Percentiles rank a stretch among this genome's conserved stretches.
These are phyloP conservation scores for Acrodontium crateriforme DNA, from an alignment of 2,329 filamentous ascomycete species.

Conservation along the genomic window DNA sequence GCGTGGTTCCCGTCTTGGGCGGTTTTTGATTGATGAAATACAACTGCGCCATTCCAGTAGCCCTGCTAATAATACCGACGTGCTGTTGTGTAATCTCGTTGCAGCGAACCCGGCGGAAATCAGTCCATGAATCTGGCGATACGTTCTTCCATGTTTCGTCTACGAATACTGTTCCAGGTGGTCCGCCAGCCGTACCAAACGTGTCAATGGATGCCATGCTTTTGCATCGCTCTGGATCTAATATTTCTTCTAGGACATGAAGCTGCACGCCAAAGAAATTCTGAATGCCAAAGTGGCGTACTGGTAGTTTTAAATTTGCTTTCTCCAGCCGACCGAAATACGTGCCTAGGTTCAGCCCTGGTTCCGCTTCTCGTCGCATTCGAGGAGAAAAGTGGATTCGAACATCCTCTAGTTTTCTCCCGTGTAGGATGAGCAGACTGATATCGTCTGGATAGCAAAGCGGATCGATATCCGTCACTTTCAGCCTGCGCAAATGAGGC, in stretches of 20 bases:
- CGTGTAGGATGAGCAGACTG: conserved; percentile 39
- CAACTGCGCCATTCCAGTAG: conserved; percentile 12
- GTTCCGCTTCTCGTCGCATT: conserved; percentile 45
- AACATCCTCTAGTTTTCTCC: conserved; percentile 40
- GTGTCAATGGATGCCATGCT: conserved; percentile 42
- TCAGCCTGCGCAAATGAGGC: conserved; percentile 39
- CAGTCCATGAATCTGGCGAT: conserved; percentile 5
- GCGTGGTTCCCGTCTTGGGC: conserved; percentile 9
- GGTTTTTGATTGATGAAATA: conserved; percentile 31
- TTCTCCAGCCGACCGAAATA: conserved; percentile 43
- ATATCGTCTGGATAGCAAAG: conserved; percentile 52
- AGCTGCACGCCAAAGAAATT: conserved; percentile 44
- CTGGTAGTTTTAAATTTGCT: conserved; percentile 30
- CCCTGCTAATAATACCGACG: conserved; percentile 22
- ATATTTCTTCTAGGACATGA: conserved; percentile 30
- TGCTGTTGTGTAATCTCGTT: conserved; percentile 17
- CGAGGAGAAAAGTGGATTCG: conserved; percentile 48
- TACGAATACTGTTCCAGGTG: conserved; percentile 35
- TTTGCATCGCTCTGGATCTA: conserved; percentile 29
- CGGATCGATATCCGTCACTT: conserved; percentile 47
- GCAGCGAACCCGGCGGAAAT: conserved; percentile 10
- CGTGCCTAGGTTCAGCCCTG: conserved; percentile 39
- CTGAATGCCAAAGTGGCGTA: conserved; percentile 41
- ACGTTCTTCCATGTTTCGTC: conserved; percentile 39
- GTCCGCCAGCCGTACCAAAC: conserved; percentile 34